Conservation (phyloP, 2,329 filamentous ascomycete genomes). For the Herpotrichia juniperi region DNA sequence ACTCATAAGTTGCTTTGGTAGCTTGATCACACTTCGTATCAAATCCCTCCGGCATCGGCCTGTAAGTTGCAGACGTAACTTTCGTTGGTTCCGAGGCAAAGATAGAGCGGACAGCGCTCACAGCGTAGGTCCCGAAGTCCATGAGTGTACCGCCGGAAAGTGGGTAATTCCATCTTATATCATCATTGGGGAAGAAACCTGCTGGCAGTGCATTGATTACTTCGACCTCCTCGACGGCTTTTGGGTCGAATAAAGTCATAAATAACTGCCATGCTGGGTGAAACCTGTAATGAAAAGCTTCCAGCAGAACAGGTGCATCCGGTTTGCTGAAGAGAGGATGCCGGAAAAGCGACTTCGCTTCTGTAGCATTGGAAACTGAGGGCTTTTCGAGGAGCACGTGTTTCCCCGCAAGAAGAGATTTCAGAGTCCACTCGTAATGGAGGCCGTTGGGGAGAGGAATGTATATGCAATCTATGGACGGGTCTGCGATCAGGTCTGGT, state of each 20-base stretch:
- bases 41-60: conserved; percentile 11
- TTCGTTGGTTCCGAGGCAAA: conserved; percentile 34
- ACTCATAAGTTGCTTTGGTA: conserved; percentile 26
- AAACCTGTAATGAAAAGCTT: conserved; percentile 54
- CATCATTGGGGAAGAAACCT: conserved; percentile 28
- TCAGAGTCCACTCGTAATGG: conserved; percentile 51
- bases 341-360: conserved; percentile 50
- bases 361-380: conserved; percentile 49
- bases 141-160: conserved; percentile 47
- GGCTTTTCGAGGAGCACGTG: conserved; percentile 57
- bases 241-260: conserved; percentile 41
- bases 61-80: conserved; percentile 20
- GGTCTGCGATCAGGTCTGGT: conserved; percentile 46
- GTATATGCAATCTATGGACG: conserved; percentile 50
- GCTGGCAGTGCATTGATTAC: conserved; percentile 32
- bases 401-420: conserved; percentile 50
- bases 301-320: conserved; percentile 50
- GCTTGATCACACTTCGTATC: conserved; percentile 28
- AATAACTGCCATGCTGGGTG: conserved; percentile 49
- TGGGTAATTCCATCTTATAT: conserved; percentile 49
- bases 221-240: conserved; percentile 40
- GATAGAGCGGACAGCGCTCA: conserved; percentile 35
- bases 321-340: conserved; percentile 36
- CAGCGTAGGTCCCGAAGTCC: conserved; percentile 47
- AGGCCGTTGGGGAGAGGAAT: conserved; percentile 54